Evolutionary conservation across 495 filamentous ascomycete species (phyloP), one percentile per base, ranked within the genome.

Genomic region (Aspergillus campestris): DNA sequence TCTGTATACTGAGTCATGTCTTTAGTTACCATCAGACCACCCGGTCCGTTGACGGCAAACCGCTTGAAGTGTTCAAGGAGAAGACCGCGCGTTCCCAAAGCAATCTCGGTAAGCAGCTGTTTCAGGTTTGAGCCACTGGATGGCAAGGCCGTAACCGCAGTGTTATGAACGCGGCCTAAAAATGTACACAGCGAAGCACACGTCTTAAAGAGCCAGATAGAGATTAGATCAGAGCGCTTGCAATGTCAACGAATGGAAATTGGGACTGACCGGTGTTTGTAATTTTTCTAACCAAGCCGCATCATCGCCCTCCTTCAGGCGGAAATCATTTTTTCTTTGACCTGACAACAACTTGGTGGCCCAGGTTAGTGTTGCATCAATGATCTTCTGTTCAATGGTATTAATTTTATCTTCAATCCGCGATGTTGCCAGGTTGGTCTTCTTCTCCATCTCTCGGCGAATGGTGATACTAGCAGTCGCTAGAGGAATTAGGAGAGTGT

Each of bases 61-160:
- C 86, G 87, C 56, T 92, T 94, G 66, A 97, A 86, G 66, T 99
- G 94, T 49, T 90, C 86, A 41, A 97, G 79, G 13, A 99, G 71
- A 3, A 91, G 72, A 29, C 66, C 68, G 47, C 88, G 84, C 27
- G 92, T 74, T 40, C 83, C 84, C 9, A 86, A 62, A 18, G 89
- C 90, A 27, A 97, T 81, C 66, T 97, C 94, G n/a, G 80, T 82
- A 45, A 81, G 74, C 52, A 97, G 83, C 30, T 82, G 68, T 18
- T 81, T 77, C 5, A 92, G 71, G 56, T 95, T 97, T 32, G 79
- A 70, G 36, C 81, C 79, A 43, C 66, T 66, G 7, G 84, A 79
- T 58, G 87, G 83, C 38, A 98, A 72, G 6, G 89, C 81, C 41
- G 78, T 73, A 12, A 76, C 60, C 6, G 79, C 73, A 31, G 78